These are phyloP conservation scores for Hebeloma cylindrosporum DNA, from an alignment of 768 basidiomycete genomes.

Conservation along the genomic window DNA sequence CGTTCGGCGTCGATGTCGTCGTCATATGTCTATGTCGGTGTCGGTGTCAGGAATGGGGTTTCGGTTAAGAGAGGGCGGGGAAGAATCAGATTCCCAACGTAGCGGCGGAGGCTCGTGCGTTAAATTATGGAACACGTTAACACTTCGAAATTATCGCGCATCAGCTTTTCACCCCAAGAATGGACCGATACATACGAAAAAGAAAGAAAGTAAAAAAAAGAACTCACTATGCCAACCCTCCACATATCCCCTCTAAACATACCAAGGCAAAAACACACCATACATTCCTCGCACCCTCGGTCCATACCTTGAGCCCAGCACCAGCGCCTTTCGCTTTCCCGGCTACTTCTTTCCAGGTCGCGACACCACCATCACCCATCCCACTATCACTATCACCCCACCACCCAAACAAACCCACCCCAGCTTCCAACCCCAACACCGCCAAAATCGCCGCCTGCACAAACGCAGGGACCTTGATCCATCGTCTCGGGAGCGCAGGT, in stretches of 20 bases:
- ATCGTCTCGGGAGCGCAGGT: constrained; percentile 67
- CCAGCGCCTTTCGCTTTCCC: no score
- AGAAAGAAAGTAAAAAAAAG: constrained; percentile 20
- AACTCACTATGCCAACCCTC: constrained; percentile 87
- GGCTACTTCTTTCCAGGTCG: no score
- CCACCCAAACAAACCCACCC: constrained; percentile 64
- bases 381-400: no score
- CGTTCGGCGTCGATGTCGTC: constrained; percentile 53
- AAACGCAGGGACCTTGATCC: constrained; percentile 76
- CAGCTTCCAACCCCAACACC: constrained; percentile 63
- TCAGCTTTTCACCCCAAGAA: no score
- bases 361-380: no score
- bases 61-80: no score
- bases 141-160: no score
- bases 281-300: constrained; percentile 47
- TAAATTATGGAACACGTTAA: constrained; percentile 83
- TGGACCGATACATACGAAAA: constrained; percentile 7
- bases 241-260: constrained; percentile 87
- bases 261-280: constrained; percentile 73
- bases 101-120: constrained; percentile 75
- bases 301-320: no score
- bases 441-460: constrained; percentile 69
- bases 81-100: no score
- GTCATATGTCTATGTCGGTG: no score
- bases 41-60: no score